phyloP scores from a whole-genome alignment of 2,329 filamentous ascomycete genomes.

The Calycina marina region DNA sequence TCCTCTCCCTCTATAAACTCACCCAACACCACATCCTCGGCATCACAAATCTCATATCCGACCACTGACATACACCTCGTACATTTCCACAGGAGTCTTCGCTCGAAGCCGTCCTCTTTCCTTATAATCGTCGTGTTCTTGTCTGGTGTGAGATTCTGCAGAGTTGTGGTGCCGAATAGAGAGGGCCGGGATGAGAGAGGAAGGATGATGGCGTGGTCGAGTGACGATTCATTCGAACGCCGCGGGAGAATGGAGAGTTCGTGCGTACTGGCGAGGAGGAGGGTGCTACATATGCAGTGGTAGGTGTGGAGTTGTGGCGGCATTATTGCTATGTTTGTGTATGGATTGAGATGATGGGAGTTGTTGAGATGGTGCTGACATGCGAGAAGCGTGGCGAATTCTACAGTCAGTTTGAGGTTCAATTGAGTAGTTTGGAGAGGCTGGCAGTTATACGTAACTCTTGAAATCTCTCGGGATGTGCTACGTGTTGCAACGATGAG shows the following conservation, averaged over 20 bases:
- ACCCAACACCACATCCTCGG: slow-evolving; percentile 11
- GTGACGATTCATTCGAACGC: slow-evolving; percentile 26
- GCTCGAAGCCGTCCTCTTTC: slow-evolving; percentile 52
- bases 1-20: slow-evolving; percentile 22
- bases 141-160: slow-evolving; percentile 33
- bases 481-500: too few species aligned
- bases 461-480: too few species aligned
- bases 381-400: too few species aligned
- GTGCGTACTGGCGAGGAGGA: slow-evolving; percentile 45
- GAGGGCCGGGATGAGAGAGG: slow-evolving; percentile 29
- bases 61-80: slow-evolving; percentile 43
- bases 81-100: slow-evolving; percentile 43
- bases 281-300: slow-evolving; percentile 51
- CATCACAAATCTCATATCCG: slow-evolving; percentile 45
- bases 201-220: slow-evolving; percentile 42
- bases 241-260: slow-evolving; percentile 35
- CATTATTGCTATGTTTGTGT: too few species aligned
- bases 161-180: slow-evolving; percentile 30
- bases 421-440: too few species aligned
- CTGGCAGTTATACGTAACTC: too few species aligned
- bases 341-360: too few species aligned
- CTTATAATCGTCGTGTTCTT: slow-evolving; percentile 34
- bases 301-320: slow-evolving; percentile 31
- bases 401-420: too few species aligned
- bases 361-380: too few species aligned